Conservation (phyloP, 805 yeast genomes). For the Candida taoyuanica region DNA sequence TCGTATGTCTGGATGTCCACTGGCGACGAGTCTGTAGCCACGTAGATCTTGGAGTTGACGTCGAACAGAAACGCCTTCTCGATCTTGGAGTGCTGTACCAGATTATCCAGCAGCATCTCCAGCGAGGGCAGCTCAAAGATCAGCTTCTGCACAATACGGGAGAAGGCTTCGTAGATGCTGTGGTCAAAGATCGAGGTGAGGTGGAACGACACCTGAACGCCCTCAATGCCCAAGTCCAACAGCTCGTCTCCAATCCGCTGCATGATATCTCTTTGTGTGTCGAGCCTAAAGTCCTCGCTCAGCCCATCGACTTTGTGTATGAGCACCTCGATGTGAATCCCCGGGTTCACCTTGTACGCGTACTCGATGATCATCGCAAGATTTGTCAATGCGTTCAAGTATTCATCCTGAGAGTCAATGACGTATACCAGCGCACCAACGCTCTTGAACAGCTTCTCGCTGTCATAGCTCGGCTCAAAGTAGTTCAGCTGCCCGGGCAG, state of each 20-base stretch:
- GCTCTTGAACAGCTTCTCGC: constrained; percentile 67
- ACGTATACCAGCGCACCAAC: constrained; percentile 93
- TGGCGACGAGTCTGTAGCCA: constrained; percentile 94
- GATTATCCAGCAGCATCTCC: constrained; percentile 82
- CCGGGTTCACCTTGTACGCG: constrained; percentile 80
- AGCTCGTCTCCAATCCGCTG: constrained; percentile 93
- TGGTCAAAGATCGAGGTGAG: constrained; percentile 93
- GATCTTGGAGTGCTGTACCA: constrained; percentile 83
- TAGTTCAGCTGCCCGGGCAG: constrained; percentile 90
- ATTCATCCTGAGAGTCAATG: constrained; percentile 94
- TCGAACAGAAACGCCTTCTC: constrained; percentile 94
- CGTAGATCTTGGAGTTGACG: constrained; percentile 85
- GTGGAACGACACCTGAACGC: constrained; percentile 87
- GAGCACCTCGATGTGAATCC: constrained; percentile 83
- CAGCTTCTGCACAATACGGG: constrained; percentile 86
- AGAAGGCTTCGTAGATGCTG: constrained; percentile 92
- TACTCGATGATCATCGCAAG: constrained; percentile 82
- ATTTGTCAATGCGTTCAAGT: constrained; percentile 84
- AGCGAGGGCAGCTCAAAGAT: constrained; percentile 84
- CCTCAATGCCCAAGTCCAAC: constrained; percentile 82
- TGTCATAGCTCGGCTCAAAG: constrained; percentile 80
- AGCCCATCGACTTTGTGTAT: constrained; percentile 96
- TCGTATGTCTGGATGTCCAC: constrained; percentile 95
- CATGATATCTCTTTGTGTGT: constrained; percentile 95
- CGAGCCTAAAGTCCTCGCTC: constrained; percentile 88